These are phyloP conservation scores for Neurospora sp. DNA, from an alignment of 495 filamentous ascomycete genomes.

Conservation along the genomic window DNA sequence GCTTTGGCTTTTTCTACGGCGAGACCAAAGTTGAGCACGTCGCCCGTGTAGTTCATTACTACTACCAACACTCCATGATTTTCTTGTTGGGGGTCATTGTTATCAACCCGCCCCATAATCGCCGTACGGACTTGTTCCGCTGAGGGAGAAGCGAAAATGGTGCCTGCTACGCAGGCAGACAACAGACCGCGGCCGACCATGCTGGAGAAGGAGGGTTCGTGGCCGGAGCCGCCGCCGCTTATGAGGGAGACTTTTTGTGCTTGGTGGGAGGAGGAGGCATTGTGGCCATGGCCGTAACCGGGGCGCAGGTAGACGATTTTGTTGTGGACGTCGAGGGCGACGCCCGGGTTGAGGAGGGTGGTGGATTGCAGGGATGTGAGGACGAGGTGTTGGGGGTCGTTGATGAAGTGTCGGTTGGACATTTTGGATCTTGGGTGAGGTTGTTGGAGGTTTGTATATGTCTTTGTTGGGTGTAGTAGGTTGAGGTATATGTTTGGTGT, in stretches of 20 bases:
- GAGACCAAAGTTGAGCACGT: slow-evolving; percentile 92
- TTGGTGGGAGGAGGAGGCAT: not conserved
- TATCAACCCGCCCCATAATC: slow-evolving; percentile 60
- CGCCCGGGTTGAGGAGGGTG: slow-evolving; percentile 75
- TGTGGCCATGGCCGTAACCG: not conserved
- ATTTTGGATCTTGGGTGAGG: slow-evolving; percentile 16
- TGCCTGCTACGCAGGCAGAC: slow-evolving; percentile 76
- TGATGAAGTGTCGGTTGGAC: slow-evolving; percentile 84
- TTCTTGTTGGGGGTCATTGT: slow-evolving; percentile 23
- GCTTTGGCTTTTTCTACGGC: slow-evolving; percentile 87
- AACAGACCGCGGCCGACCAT: slow-evolving; percentile 64
- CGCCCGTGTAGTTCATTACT: slow-evolving; percentile 66
- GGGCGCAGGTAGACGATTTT: slow-evolving; percentile 82
- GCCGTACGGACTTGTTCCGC: slow-evolving; percentile 79
- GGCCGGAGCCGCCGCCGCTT: slow-evolving; percentile 84
- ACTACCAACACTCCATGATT: slow-evolving; percentile 42
- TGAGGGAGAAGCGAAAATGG: slow-evolving; percentile 83
- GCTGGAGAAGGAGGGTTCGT: slow-evolving; percentile 81
- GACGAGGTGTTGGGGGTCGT: slow-evolving; percentile 74
- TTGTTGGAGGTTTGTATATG: not conserved
- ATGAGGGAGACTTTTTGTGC: slow-evolving; percentile 62
- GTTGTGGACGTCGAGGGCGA: slow-evolving; percentile 68
- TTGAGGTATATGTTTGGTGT: not conserved
- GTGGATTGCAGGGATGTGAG: slow-evolving; percentile 64
- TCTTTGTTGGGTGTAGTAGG: not conserved